Percentiles rank a stretch among this genome's conserved stretches.
These are phyloP conservation scores for Bathelium albidoporum DNA, from an alignment of 495 filamentous ascomycete genomes.

Conservation along the genomic window DNA sequence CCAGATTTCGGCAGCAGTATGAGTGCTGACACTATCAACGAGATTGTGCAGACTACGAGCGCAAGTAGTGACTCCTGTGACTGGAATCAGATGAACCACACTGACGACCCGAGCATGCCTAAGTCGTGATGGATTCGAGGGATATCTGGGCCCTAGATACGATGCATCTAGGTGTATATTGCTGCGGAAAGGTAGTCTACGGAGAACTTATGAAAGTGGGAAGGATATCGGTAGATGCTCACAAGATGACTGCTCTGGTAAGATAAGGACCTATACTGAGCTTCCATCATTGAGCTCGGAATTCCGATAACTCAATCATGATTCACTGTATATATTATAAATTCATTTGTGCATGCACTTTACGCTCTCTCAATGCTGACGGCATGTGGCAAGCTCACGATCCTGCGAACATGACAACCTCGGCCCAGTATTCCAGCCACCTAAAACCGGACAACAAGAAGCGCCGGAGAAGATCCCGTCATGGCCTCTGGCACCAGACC, in stretches of 20 bases:
- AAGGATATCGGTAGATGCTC: no score
- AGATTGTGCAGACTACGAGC: slow-evolving; percentile 10
- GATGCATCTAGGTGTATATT: background rate
- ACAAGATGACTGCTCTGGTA: no score
- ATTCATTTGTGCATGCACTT: no score
- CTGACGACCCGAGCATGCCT: background rate
- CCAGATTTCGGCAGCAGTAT: slow-evolving; percentile 21
- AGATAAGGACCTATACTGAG: no score
- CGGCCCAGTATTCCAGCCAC: background rate
- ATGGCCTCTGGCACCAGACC: background rate
- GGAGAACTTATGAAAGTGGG: no score
- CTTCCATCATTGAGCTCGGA: no score
- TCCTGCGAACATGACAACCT: background rate
- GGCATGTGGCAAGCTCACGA: background rate
- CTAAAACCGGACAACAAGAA: background rate
- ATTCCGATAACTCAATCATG: no score
- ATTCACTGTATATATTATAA: no score
- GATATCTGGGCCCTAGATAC: background rate
- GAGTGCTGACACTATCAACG: slow-evolving; percentile 11
- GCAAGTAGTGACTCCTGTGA: slow-evolving; percentile 1
- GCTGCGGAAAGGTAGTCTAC: no score
- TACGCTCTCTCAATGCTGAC: background rate
- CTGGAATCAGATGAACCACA: background rate
- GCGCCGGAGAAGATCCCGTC: background rate
- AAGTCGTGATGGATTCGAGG: background rate